Percentiles rank a stretch among this genome's conserved stretches.
Evolutionary conservation across 768 basidiomycete species (phyloP).

Genomic region (Leccinum aurantiacum): DNA sequence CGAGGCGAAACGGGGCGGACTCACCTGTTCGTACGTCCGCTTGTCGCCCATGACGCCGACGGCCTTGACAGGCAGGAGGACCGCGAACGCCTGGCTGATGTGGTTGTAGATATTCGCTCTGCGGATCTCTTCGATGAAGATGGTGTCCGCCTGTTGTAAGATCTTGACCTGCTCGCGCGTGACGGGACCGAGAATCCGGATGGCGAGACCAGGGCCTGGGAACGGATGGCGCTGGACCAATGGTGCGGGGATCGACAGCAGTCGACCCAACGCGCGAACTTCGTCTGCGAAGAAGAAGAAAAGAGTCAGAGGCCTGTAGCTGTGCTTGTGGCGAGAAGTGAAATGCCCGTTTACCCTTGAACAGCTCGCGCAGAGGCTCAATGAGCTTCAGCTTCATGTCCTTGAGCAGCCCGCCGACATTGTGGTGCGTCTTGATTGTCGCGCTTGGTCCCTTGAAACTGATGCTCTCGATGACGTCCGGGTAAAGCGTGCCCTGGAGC

Average conservation of each 20-base stretch:
- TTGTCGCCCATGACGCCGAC: constrained; percentile 98
- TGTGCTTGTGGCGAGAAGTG: not conserved
- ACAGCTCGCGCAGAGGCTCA: constrained; percentile 94
- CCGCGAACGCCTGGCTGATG: constrained; percentile 96
- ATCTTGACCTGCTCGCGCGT: constrained; percentile 91
- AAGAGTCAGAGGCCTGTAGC: not conserved
- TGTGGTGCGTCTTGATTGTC: constrained; percentile 99
- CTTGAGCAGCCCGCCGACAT: constrained; percentile 92
- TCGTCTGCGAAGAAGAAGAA: constrained; percentile 61
- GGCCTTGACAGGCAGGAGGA: constrained; percentile 91
- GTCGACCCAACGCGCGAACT: constrained; percentile 87
- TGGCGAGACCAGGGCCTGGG: constrained; percentile 97
- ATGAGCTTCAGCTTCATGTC: constrained; percentile 99
- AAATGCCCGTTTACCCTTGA: constrained; percentile 72
- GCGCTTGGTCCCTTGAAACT: constrained; percentile 99
- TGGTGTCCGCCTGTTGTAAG: constrained; percentile 87
- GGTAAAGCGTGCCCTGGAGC: constrained; percentile 95
- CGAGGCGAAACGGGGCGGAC: constrained; percentile 5
- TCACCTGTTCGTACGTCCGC: constrained; percentile 91
- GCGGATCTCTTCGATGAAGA: constrained; percentile 98
- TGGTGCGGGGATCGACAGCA: constrained; percentile 87
- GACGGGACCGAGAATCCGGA: constrained; percentile 95
- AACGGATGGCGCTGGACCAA: constrained; percentile 97
- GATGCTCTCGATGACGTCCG: constrained; percentile 98
- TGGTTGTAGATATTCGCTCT: constrained; percentile 89